Evolutionary conservation across 352 stramenopile genomes (phyloP), one percentile per base, ranked within the genome.

Genomic region (Globisporangium paroecandrum): DNA sequence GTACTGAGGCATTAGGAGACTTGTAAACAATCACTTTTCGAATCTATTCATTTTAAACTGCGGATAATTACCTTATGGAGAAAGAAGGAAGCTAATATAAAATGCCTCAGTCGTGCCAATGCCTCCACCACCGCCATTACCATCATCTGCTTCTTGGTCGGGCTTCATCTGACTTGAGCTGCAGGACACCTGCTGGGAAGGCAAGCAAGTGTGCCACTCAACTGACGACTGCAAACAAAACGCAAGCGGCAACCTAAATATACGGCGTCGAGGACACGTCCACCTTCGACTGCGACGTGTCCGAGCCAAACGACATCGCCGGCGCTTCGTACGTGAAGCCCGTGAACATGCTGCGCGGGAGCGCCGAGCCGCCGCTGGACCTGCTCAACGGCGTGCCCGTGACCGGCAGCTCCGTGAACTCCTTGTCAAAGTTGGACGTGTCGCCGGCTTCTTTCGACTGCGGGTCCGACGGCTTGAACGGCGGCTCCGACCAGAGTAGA

Each of bases 371-470:
- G 10, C 75, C 72, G 20, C 73, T 79, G 53, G 83, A 89, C 72
- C 86, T 88, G 67, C 87, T 95, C 68, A 94, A 67, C 32, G 85
- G 85, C 57, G 85, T 95, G 68, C 83, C 84, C 25, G 75, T 90
- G 64, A 95, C 85, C 1, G 90, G 90, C 68, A 96, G 71, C 65
- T 94, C 83, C 18, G 90, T 97, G 71, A 97, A 97, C 70, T 96
- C 86, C 65, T 80, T 85, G 75, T 97, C 90, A 61, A 97, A 97
- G 77, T 97, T 97, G 56, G 84, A 93, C 61, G 86, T 95, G 67
- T 96, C 87, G 38, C 84, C 87, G 49, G 89, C 82, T 71, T 95
- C 87, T 69, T 95, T 95, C 10, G 87, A 90, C 73, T 93, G 83
- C 20, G 85, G 85, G 61, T 92, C 77, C 29, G 85, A 93, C 66